Conservation (phyloP, 2,329 filamentous ascomycete species). For the Epichloe festucae region DNA sequence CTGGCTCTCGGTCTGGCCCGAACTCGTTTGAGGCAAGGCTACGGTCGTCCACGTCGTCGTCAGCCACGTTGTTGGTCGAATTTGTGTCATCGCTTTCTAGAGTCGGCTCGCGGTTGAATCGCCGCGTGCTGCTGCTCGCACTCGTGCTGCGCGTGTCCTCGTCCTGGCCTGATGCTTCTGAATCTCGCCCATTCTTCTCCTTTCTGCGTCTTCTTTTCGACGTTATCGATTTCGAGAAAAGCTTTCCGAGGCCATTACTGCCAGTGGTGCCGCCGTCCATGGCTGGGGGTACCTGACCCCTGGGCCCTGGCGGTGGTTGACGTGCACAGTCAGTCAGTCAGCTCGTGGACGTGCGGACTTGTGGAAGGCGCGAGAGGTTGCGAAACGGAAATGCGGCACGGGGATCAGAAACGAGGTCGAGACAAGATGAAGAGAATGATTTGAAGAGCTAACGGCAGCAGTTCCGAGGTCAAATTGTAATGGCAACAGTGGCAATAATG, state of each 20-base stretch:
- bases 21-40: conserved; percentile 24
- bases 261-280: conserved; percentile 9
- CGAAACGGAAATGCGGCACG: neutral
- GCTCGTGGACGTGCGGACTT: no score
- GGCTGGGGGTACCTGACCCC: neutral
- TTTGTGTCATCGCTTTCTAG: conserved; percentile 20
- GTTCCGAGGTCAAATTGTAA: neutral
- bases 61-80: conserved; percentile 16
- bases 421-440: neutral
- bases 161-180: conserved; percentile 15
- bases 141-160: conserved; percentile 19
- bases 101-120: conserved; percentile 20
- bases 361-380: neutral
- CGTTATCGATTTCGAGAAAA: conserved; percentile 38
- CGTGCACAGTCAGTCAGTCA: no score
- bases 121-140: conserved; percentile 14
- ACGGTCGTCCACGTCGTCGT: conserved; percentile 18
- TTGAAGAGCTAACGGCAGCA: neutral
- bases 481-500: no score
- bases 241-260: conserved; percentile 31
- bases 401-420: neutral
- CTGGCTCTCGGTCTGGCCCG: conserved; percentile 16
- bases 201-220: conserved; percentile 36
- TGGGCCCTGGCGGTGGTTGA: neutral
- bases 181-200: conserved; percentile 28